Evolutionary conservation across 2,329 filamentous ascomycete genomes (phyloP), one percentile per base, ranked within the genome.

Genomic region (Colletotrichum costaricense): DNA sequence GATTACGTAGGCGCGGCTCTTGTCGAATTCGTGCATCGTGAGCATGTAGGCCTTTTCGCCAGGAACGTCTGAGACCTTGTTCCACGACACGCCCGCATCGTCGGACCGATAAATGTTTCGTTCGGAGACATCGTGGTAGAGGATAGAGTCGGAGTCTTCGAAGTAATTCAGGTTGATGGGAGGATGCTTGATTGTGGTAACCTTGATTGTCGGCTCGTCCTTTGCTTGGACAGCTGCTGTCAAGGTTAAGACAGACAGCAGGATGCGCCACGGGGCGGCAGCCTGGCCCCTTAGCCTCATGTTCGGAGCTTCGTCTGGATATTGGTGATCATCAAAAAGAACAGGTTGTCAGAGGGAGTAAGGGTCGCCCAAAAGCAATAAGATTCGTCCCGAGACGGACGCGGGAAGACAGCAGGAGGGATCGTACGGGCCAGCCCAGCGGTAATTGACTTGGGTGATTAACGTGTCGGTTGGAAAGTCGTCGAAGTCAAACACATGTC

Each of bases 121-220:
- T 54, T 88, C 88, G 16, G 87, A 82, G 63, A 86, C 79, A 80
- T 97, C 93, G 78, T 93, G 91, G 80, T 95, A 92, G 58, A 98
- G 84, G 72, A 97, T 87, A 64, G 93, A 90, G 81, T 98, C 93
- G 76, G 94, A 95, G 81, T 96, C 94, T 79, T 97, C 93, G 80
- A 99, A 98, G 84, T 98, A 99, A 84, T 93, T 93, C 76, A 98
- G 86, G 80, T 92, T 91, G 67, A 84, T 81, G 1, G 95, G 94
- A 67, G 87, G 83, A 78, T 91, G 87, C 57, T 93, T 86, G 84
- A 98, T 94, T 59, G 88, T 83, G 66, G 86, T 93, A 72, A 87
- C 84, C 74, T 88, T 86, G 78, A 98, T 88, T 69, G 87, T 87
- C 28, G 95, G 95, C 62, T 87, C 86, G 79, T 92, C 89, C 81